Evolutionary conservation across 371 early-diverging fungal genomes (phyloP), one percentile per base, ranked within the genome.

Genomic region (Mucor plumbeus): DNA sequence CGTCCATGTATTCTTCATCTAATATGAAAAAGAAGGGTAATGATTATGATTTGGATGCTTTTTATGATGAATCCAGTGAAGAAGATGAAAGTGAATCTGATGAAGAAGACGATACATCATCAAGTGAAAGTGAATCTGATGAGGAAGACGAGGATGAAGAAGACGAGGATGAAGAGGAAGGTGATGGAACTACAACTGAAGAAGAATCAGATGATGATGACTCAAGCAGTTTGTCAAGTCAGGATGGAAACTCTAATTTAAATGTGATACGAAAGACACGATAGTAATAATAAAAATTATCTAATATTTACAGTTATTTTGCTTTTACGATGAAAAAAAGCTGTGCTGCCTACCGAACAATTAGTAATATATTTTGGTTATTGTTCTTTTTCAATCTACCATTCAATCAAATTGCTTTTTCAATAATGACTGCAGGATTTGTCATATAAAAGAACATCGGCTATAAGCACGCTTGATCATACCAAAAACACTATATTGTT

Each of bases 41-140:
- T 34, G 80, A 81, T 14, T 89, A 89, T 50, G 87, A 89, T 64
- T 65, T 87, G 57, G 88, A 88, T 54, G 87, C 86, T 3, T 89
- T 89, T 41, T 83, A 88, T 55, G 80, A 88, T 55, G 81, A 80
- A 35, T 67, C 73, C 0, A 71, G 60, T 11, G 73, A 74, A 10
- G 78, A 70, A 64, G 78, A 75, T 53, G 85, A 77, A 1, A 59
- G 53, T 3, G n/a, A 54, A 21, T 63, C 41, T 6, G 13, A 17
- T 67, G 67, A 34, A 21, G 67, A 65, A 53, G 75, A 73, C 15
- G 67, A 68, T 0, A 36, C 69, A 26, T 35, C 55, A 15, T 64
- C 63, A 43, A 70, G 65, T 4, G 70, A 67, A 39, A 48, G 44
- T 34, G 80, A 74, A 33, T 39, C 59, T 15, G 55, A 38, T 8